These are phyloP conservation scores for Saturnispora galanensis DNA, from an alignment of 805 yeast genomes.

Conservation along the genomic window DNA sequence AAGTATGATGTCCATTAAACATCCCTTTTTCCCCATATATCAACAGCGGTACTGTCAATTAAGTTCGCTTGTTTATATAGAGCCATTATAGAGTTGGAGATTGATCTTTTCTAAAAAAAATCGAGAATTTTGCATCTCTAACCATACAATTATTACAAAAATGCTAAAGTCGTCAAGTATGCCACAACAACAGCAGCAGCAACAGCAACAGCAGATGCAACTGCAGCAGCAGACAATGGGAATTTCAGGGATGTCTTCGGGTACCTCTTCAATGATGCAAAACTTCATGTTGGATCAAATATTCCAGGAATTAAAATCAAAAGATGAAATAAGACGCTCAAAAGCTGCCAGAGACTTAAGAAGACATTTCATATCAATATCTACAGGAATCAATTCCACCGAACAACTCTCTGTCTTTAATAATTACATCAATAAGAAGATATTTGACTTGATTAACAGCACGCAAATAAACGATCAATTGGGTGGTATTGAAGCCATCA, in stretches of 20 bases:
- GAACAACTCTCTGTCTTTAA: conserved; percentile 77
- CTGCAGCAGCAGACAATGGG: background rate
- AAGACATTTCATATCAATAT: conserved; percentile 57
- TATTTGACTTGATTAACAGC: conserved; percentile 76
- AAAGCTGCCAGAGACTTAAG: conserved; percentile 64
- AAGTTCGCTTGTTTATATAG: no score
- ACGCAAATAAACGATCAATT: conserved; percentile 61
- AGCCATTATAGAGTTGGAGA: no score
- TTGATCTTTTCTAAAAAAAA: no score
- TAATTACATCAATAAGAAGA: conserved; percentile 76
- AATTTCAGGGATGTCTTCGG: conserved; percentile 4
- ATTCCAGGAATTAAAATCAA: conserved; percentile 38
- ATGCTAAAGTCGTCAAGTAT: background rate
- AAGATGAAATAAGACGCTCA: conserved; percentile 33
- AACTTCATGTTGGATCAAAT: conserved; percentile 40
- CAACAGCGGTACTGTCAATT: no score
- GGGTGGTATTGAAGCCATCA: conserved; percentile 89
- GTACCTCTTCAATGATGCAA: conserved; percentile 15
- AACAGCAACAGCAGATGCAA: conserved; percentile 2
- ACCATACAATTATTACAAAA: background rate
- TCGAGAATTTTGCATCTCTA: no score
- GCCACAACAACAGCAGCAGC: conserved; percentile 7
- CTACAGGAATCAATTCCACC: conserved; percentile 63
- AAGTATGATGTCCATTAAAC: no score
- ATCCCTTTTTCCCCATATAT: no score